Evolutionary conservation across 2,329 filamentous ascomycete genomes (phyloP), one percentile per base, ranked within the genome.

Genomic region (Aureobasidium pullulans): DNA sequence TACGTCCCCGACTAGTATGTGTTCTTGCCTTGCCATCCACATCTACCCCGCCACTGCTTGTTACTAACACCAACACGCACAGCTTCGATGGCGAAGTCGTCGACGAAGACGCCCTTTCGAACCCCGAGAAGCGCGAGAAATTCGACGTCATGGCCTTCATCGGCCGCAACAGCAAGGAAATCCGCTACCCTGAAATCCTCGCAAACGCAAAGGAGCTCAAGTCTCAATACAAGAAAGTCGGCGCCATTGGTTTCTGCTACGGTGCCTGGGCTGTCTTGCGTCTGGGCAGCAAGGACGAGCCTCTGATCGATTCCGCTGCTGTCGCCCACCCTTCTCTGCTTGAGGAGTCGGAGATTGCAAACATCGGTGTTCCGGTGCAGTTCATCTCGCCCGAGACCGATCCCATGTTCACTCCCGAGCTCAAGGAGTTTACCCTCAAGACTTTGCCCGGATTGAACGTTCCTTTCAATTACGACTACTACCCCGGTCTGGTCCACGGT

Each of bases 341-440:
- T 23, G 75, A 69, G 0, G 71, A 76, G 60, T 63, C 68, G 16
- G 81, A 83, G 59, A 75, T 83, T 16, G 72, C 77, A 13, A 70
- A 66, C 0, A 65, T 81, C 1, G 68, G 50, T 1, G 79, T 81
- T 0, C 79, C 80, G 0, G 70, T 77, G n/a, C 80, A 83, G 69
- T 68, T 82, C 5, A 64, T 83, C 6, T 78, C 79, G 1, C 79
- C 80, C 0, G 79, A 84, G 68, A 48, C 68, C 32, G 81, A 84
- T 65, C 57, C 39, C 0, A 56, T 65, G 16, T 82, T 72, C 64
- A 71, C 75, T 1, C 56, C 67, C 0, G 79, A 81, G 67, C 54
- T 82, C 52, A 83, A 82, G 70, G 48, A 60, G 46, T 68, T 75
- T 64, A 69, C 72, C 0, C 74, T 78, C 62, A 63, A 70, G 54